Base-by-base conservation (phyloP, 345 rosid genomes). In the Citrus australasica region DNA sequence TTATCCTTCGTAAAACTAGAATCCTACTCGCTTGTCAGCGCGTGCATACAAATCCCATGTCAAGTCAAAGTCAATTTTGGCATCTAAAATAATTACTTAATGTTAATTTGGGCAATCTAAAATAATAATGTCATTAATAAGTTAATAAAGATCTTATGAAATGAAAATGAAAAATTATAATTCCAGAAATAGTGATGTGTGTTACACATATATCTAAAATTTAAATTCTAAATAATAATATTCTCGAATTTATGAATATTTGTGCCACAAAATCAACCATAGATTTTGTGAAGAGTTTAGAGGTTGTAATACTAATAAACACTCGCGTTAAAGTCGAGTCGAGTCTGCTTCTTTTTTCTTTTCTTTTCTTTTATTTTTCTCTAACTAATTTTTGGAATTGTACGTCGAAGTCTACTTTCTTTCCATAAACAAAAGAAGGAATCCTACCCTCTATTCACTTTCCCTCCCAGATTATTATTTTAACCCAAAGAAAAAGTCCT, bases 381-480 rank as follows among this genome's bases (percentile, higher is more conserved):
- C 46, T 40, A 40, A 40, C 46, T 2, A 46, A 46, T 46, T 46
- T 46, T 46, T 46, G 58, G 58, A 53, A 53, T 53, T 53, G 22
- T 19, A 19, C 58, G 58, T 51, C 2, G 7, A 5, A 53, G 58
- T 17, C 58, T 53, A 5, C 58, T 19, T 1, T 53, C 62, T 38
- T 73, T 2, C 13, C 6, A 0, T 4, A 37, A 24, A 24, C 51
- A 8, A 24, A 60, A 59, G 13, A 16, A 38, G 28, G 48, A 60
- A 62, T 60, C 32, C 37, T 5, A 7, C 21, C 21, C 1, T 28
- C 32, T 11, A 2, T 51, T 30, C 42, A 64, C 78, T 46, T 75
- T 75, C 70, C 70, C 78, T 75, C 78, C 70, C 28, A 48, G 60
- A 42, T 74, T 75, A 28, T 74, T 75, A 21, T 42, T 75, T 48